phyloP scores from a whole-genome alignment of 75 land plant species.

The Isoetes taiwanensis region DNA sequence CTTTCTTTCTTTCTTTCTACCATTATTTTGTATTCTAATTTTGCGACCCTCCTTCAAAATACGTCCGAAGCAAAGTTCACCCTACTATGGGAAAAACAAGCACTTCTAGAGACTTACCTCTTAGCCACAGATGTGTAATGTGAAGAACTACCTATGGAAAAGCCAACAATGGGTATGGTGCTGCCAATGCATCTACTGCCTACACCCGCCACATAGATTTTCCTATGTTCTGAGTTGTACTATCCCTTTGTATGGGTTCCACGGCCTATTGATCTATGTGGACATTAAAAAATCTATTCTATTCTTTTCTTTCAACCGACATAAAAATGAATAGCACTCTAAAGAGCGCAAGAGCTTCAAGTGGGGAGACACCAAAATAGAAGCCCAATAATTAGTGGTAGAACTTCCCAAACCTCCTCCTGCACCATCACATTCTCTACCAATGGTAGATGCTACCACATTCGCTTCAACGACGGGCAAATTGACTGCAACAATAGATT shows the following conservation, averaged over 20 bases:
- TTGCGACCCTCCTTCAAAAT: too few species aligned
- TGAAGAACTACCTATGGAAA: conserved; percentile 51
- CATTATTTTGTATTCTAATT: too few species aligned
- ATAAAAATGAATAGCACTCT: conserved; percentile 2
- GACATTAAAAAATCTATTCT: too few species aligned
- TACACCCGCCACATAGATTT: conserved; percentile 24
- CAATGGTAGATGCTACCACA: too few species aligned
- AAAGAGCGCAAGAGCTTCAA: conserved; percentile 22
- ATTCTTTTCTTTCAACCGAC: conserved; percentile 1
- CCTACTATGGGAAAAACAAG: conserved; percentile 62
- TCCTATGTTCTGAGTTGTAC: too few species aligned
- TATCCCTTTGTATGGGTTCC: too few species aligned
- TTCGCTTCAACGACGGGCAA: too few species aligned
- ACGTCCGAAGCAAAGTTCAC: too few species aligned
- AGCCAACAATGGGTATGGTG: conserved; percentile 43
- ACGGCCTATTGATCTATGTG: too few species aligned
- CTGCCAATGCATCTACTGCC: conserved; percentile 51
- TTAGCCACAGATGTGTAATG: conserved; percentile 69
- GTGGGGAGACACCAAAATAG: conserved; percentile 52
- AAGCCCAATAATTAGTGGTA: conserved; percentile 80
- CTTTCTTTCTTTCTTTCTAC: too few species aligned
- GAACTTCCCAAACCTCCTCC: conserved; percentile 99
- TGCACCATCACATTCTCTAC: conserved; percentile 26
- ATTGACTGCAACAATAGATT: too few species aligned
- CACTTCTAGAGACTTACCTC: conserved; percentile 64